Base-by-base conservation (phyloP, 176 grass and related monocot genomes). In the Aechmea fasciata region DNA sequence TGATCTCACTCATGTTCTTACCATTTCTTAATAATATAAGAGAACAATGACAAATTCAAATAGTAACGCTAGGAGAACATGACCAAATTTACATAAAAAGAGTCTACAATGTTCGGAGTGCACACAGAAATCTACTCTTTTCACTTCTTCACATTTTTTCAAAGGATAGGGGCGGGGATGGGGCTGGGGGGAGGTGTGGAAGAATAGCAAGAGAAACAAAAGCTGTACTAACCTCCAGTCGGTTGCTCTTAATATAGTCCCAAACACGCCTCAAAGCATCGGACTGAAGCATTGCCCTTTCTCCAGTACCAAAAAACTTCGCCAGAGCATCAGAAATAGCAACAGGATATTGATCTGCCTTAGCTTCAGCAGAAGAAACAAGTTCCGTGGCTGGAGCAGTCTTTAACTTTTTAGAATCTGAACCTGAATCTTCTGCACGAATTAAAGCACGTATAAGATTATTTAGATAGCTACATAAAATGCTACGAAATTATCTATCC, bases 171-270 rank as follows among this genome's bases (percentile, higher is more conserved):
- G 33, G 33, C 7, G 33, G 52, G 5, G 13, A 55, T 55, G 52
- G 11, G 13, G 51, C 13, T n/a, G 15, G 15, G 52, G 52, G 5
- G 12, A 13, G 12, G 15, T 55, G 11, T 55, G 52, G 12, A 13
- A 41, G 4, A 41, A 41, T 41, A 41, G 33, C 33, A 41, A 41
- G 4, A 7, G 33, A 41, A 41, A 41, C 3, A 41, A 4, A 41
- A 41, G 33, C 33, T 71, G 13, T 29, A 85, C 83, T 77, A 76
- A 99, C 95, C 87, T 99, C 95, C 67, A 94, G 76, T 68, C 83
- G 84, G 71, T 99, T 99, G 71, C 63, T 79, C 80, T 90, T 99
- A 64, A 99, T 99, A 78, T 99, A 84, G 59, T 94, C 90, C 90
- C 95, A 99, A 57, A 99, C 77, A 80, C 82, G 87, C 63, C 77